phyloP scores from a whole-genome alignment of 441 rosid genomes.

The Corymbia citriodora region DNA sequence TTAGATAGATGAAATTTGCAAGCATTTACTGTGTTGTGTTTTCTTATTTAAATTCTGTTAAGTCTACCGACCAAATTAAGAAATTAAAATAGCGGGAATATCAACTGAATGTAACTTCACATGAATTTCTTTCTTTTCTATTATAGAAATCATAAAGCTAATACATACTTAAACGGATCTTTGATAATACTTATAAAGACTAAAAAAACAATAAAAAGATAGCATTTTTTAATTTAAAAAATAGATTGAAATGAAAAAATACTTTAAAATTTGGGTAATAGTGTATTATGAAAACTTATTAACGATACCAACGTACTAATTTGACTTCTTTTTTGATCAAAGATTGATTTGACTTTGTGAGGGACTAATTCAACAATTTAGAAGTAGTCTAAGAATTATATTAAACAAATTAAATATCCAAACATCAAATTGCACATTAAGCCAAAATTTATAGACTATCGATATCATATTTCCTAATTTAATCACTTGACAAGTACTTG shows the following conservation, averaged over 20 bases:
- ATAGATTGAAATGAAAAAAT: not conserved
- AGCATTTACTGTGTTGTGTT: not conserved
- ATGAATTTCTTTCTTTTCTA: not conserved
- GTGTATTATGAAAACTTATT: accelerated
- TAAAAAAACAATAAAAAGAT: accelerated
- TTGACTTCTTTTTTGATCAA: not conserved
- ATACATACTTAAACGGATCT: accelerated
- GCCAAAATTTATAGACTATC: not conserved
- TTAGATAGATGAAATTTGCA: not conserved
- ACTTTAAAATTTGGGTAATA: not conserved
- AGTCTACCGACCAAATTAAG: not conserved
- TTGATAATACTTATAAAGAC: not conserved
- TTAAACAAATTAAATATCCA: not conserved
- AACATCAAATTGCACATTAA: accelerated
- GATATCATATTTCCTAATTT: accelerated
- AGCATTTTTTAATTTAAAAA: too few species aligned
- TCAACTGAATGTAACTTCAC: not conserved
- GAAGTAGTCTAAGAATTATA: accelerated
- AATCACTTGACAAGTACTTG: not conserved
- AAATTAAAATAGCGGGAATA: not conserved
- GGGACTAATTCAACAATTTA: not conserved
- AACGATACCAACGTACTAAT: not conserved
- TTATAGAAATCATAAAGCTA: not conserved
- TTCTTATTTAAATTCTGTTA: not conserved
- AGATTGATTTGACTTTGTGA: not conserved